Percentiles rank a stretch among this genome's conserved stretches.
Evolutionary conservation across 2,329 filamentous ascomycete species (phyloP).

Genomic region (Fusarium bulbicola): DNA sequence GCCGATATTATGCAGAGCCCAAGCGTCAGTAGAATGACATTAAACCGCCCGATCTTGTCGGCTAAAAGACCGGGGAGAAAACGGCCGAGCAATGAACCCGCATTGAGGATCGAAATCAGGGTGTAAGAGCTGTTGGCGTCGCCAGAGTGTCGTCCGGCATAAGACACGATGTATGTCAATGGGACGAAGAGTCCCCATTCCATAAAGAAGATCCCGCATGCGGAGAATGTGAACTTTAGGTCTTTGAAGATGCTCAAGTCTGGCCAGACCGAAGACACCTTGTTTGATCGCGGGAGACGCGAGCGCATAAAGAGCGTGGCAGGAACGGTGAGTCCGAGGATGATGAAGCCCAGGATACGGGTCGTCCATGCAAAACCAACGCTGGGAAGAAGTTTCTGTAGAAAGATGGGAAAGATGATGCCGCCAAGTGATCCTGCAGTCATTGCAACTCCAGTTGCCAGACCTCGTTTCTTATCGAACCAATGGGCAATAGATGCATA

Average conservation of each 20-base stretch:
- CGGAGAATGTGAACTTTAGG: constrained; percentile 66
- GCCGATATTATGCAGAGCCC: constrained; percentile 62
- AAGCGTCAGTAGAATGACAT: constrained; percentile 77
- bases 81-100: constrained; percentile 78
- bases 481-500: constrained; percentile 81
- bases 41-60: constrained; percentile 82
- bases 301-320: constrained; percentile 60
- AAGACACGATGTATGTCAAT: constrained; percentile 79
- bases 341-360: constrained; percentile 60
- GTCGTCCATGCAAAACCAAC: constrained; percentile 61
- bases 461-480: constrained; percentile 77
- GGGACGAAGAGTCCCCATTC: constrained; percentile 79
- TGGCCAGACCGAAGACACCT: constrained; percentile 56
- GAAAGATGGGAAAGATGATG: constrained; percentile 66
- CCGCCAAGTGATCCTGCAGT: constrained; percentile 76
- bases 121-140: constrained; percentile 62
- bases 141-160: constrained; percentile 59
- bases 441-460: constrained; percentile 84
- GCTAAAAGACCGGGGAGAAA: constrained; percentile 79
- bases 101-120: constrained; percentile 83
- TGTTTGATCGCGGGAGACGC: constrained; percentile 60
- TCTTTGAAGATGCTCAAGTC: constrained; percentile 71
- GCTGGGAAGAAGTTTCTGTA: constrained; percentile 56
- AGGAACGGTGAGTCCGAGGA: constrained; percentile 57
- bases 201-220: constrained; percentile 72